Evolutionary conservation across 2,329 filamentous ascomycete genomes (phyloP).

Genomic region (Exserohilum turcica): DNA sequence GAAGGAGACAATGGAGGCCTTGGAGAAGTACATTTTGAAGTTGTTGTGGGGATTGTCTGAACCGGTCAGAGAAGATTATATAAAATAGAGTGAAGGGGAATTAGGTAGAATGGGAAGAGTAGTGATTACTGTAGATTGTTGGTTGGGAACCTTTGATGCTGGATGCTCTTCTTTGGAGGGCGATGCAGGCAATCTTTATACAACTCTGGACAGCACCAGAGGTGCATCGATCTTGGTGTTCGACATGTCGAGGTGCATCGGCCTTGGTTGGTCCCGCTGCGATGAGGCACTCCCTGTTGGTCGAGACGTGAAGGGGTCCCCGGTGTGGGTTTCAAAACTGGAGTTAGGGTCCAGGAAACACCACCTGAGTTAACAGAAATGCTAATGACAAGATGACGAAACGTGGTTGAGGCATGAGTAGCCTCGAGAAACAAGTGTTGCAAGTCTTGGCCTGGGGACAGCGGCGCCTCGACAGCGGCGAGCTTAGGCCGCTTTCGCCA

Average conservation of each 20-base stretch:
- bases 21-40: conserved; percentile 51
- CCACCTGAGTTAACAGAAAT: conserved; percentile 14
- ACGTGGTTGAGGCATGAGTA: conserved; percentile 34
- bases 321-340: conserved; percentile 21
- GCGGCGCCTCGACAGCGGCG: conserved; percentile 2
- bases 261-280: conserved; percentile 18
- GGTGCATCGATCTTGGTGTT: background rate
- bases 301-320: conserved; percentile 36
- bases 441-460: conserved; percentile 22
- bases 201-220: conserved; percentile 6
- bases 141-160: conserved; percentile 43
- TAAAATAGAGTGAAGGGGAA: conserved; percentile 28
- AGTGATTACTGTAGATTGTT: conserved; percentile 43
- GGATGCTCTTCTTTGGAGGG: conserved; percentile 33
- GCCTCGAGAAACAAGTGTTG: conserved; percentile 21
- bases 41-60: conserved; percentile 35
- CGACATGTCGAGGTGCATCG: conserved; percentile 10
- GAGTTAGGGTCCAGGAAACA: conserved; percentile 20
- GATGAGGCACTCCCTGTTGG: conserved; percentile 32
- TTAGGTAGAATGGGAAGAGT: conserved; percentile 35
- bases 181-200: conserved; percentile 36
- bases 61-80: conserved; percentile 42
- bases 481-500: background rate
- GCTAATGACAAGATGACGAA: conserved; percentile 23
- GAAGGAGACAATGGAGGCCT: conserved; percentile 49